Conservation (phyloP, 75 land plant genomes). For the Azolla pinnata region DNA sequence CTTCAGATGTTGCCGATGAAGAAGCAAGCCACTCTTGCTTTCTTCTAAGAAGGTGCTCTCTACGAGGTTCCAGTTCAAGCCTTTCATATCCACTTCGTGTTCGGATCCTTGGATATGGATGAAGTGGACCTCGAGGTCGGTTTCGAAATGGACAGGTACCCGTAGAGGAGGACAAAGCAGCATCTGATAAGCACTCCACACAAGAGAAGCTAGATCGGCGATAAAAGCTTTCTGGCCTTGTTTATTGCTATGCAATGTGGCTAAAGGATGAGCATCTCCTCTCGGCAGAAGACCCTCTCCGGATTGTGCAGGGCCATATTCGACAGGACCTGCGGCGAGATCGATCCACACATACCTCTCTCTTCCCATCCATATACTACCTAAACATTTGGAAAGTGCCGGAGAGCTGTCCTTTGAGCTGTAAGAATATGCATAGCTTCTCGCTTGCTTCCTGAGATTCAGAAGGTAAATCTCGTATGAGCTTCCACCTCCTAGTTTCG, state of each 20-base stretch:
- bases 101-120: conserved; percentile 48
- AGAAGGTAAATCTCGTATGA: conserved; percentile 51
- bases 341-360: conserved; percentile 90
- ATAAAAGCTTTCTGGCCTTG: conserved; percentile 55
- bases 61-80: conserved; percentile 55
- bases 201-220: conserved; percentile 78
- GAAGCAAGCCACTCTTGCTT: conserved; percentile 36
- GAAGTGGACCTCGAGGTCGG: conserved; percentile 49
- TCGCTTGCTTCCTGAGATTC: conserved; percentile 31
- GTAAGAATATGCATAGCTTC: conserved; percentile 37
- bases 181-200: conserved; percentile 68
- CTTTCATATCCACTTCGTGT: conserved; percentile 22
- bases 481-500: conserved; percentile 13
- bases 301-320: conserved; percentile 90
- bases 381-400: conserved; percentile 55
- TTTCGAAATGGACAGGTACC: conserved; percentile 66
- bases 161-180: conserved; percentile 76
- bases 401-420: conserved; percentile 24
- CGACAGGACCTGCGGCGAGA: conserved; percentile 88
- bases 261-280: conserved; percentile 77
- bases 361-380: conserved; percentile 65
- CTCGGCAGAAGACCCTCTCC: conserved; percentile 80
- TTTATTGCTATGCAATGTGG: conserved; percentile 42
- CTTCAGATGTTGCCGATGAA: conserved; percentile 47
- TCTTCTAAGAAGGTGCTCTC: conserved; percentile 54